These are phyloP conservation scores for Clonostachys chloroleuca DNA, from an alignment of 2,329 filamentous ascomycete species.

Conservation along the genomic window DNA sequence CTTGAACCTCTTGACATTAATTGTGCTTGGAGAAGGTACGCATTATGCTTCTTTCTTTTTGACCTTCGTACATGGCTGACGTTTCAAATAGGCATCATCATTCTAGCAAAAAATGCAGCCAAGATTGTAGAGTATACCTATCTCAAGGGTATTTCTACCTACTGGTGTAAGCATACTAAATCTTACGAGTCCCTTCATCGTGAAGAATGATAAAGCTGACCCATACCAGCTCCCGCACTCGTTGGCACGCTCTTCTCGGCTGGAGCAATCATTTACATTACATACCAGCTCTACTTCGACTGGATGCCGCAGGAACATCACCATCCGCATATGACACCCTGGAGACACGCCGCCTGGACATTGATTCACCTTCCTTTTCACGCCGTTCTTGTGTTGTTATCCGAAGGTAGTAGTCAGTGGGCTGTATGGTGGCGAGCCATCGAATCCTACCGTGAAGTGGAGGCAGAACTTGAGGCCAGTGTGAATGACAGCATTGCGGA, in stretches of 20 bases:
- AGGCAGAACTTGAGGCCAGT: not conserved
- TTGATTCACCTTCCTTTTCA: constrained; percentile 5
- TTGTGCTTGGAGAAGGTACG: constrained; percentile 60
- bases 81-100: constrained; percentile 15
- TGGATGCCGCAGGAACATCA: constrained; percentile 4
- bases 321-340: constrained; percentile 4
- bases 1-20: constrained; percentile 59
- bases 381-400: constrained; percentile 2
- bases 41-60: constrained; percentile 29
- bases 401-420: constrained; percentile 6
- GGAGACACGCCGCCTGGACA: constrained; percentile 4
- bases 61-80: no score
- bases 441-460: constrained; percentile 1
- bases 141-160: no score
- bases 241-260: no score
- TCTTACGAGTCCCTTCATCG: no score
- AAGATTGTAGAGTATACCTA: constrained; percentile 29
- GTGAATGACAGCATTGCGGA: not conserved
- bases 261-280: not conserved
- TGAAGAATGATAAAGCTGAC: no score
- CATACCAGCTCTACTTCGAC: constrained; percentile 7
- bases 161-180: no score
- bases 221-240: no score
- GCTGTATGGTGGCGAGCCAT: constrained; percentile 5
- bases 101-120: constrained; percentile 44